These are phyloP conservation scores for Penicillium cataractarum DNA, from an alignment of 495 filamentous ascomycete species.

Conservation along the genomic window DNA sequence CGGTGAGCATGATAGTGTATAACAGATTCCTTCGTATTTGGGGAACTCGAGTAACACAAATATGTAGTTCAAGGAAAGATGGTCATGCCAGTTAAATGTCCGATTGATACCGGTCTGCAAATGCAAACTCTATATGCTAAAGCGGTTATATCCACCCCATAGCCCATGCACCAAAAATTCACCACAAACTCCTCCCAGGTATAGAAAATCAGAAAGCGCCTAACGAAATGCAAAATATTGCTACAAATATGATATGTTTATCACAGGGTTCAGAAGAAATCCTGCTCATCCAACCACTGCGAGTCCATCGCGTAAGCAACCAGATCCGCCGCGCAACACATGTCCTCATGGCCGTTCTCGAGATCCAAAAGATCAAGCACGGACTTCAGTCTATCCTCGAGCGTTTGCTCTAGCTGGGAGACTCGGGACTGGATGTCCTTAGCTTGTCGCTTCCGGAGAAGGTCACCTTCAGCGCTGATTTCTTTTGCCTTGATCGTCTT, in stretches of 20 bases:
- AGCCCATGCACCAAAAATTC: neutral
- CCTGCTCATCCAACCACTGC: conserved; percentile 45
- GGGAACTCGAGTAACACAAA: too few species aligned
- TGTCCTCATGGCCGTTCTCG: conserved; percentile 47
- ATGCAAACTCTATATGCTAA: conserved; percentile 1
- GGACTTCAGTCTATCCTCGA: conserved; percentile 37
- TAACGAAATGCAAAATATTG: conserved; percentile 3
- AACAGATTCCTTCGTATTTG: neutral
- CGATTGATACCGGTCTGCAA: neutral
- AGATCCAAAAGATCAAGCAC: conserved; percentile 46
- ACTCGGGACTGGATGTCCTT: conserved; percentile 23
- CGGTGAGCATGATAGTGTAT: neutral
- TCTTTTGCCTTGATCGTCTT: conserved; percentile 22
- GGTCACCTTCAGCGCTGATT: neutral
- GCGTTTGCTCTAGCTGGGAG: conserved; percentile 31
- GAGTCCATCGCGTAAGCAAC: conserved; percentile 53
- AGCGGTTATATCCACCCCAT: neutral
- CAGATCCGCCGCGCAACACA: conserved; percentile 54
- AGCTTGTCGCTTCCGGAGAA: conserved; percentile 16
- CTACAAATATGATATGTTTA: neutral
- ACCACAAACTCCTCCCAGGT: neutral
- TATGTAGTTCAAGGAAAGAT: neutral
- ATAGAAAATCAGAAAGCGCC: neutral
- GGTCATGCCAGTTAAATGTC: neutral
- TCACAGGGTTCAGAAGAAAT: conserved; percentile 39